Base-by-base conservation (phyloP, 768 basidiomycete species). In the Suillus lakei region DNA sequence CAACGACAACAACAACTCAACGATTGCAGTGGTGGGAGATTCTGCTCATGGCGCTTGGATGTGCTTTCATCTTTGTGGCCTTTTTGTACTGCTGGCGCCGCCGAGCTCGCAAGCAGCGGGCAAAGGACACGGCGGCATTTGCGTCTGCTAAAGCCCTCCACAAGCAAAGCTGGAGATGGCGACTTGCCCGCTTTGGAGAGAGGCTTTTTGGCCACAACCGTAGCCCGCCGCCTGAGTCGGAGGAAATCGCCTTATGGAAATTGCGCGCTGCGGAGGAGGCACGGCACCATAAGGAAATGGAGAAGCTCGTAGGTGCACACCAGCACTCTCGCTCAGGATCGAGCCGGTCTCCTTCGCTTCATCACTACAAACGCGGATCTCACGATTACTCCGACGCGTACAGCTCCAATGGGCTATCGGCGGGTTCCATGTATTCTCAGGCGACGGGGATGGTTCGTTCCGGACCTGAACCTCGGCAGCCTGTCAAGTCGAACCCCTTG, bases 1-100 rank as follows among this genome's bases (percentile, higher is more conserved):
- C 62, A 60, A 76, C 69, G 21, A 71, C 62, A 32, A 71, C 62
- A 32, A 69, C 64, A 23, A 74, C 71, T 26, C 80, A 79, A 32
- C 69, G 81, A 28, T 79, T 93, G 10, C 78, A 80, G 65, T 94
- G 93, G 92, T 94, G 92, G 92, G 83, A 95, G 78, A 93, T 94
- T 69, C 80, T 94, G 63, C 84, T 94, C 63, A 94, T 94, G 91
- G 81, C 88, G 0, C 85, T 93, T 43, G 91, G 93, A 12, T 91
- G 90, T 72, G 88, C 89, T 18, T 91, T 94, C 77, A 88, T 94
- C 76, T 88, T 92, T 73, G 64, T 93, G 48, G 74, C 85, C 54
- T 75, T 92, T 66, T 72, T 94, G 66, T 83, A 86, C 80, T 84
- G 82, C 68, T 93, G 89, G 86, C 86, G 93, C 28, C 83, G 90